phyloP scores from a whole-genome alignment of 257 asterid species.

The Solanum ahanhuiri region DNA sequence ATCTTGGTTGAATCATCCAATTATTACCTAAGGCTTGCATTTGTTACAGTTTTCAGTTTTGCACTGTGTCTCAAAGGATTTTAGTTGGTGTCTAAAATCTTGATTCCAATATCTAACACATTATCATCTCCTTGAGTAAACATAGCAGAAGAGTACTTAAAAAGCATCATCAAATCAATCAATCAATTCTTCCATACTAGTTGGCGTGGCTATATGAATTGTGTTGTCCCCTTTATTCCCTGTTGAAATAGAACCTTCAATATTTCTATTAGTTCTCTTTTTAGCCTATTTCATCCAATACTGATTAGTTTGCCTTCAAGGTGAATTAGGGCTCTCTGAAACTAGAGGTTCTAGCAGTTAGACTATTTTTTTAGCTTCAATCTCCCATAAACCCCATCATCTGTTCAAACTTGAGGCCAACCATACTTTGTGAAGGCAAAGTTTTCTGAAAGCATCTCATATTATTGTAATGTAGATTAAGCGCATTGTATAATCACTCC shows the following conservation, averaged over 20 bases:
- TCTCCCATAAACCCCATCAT: neutral
- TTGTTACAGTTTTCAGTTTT: neutral
- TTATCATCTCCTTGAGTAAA: neutral
- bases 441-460: neutral
- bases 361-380: neutral
- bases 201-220: neutral
- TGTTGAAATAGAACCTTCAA: neutral
- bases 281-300: neutral
- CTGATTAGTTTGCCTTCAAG: neutral
- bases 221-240: neutral
- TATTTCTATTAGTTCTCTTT: neutral
- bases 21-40: neutral
- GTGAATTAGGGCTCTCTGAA: neutral
- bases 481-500: neutral
- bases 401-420: neutral
- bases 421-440: neutral
- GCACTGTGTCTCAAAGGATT: neutral
- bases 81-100: neutral
- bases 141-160: neutral
- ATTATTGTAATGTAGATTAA: neutral
- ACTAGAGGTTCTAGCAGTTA: neutral
- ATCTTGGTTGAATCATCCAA: neutral
- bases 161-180: neutral
- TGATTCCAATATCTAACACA: neutral
- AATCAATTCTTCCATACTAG: neutral